phyloP scores from a whole-genome alignment of 2,329 filamentous ascomycete genomes.

The Orbilia ellipsospora region DNA sequence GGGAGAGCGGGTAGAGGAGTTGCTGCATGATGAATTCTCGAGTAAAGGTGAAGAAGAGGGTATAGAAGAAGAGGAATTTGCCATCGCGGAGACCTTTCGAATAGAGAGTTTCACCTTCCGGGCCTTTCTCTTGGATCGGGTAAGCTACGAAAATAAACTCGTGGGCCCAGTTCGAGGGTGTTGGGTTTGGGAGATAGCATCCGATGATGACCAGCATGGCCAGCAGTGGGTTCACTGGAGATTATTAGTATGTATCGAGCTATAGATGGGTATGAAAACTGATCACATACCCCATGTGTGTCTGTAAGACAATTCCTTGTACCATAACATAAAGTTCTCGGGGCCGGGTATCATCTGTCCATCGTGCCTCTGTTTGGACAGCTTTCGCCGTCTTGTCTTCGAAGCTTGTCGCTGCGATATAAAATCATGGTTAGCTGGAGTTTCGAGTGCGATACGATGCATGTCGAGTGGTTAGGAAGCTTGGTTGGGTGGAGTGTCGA shows the following conservation, averaged over 20 bases:
- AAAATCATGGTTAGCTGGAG: conserved; percentile 24
- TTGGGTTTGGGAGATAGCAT: conserved; percentile 80
- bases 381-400: conserved; percentile 56
- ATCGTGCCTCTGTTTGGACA: conserved; percentile 56
- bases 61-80: conserved; percentile 89
- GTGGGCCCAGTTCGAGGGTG: conserved; percentile 79
- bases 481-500: conserved; percentile 3
- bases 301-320: conserved; percentile 60
- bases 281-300: conserved; percentile 59
- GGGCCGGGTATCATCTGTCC: conserved; percentile 49
- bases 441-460: conserved; percentile 26
- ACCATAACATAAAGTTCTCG: conserved; percentile 57
- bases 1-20: conserved; percentile 79
- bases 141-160: conserved; percentile 92
- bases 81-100: conserved; percentile 89
- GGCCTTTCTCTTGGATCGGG: conserved; percentile 68
- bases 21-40: conserved; percentile 97
- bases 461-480: conserved; percentile 18
- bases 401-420: conserved; percentile 57
- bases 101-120: conserved; percentile 66
- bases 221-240: conserved; percentile 72
- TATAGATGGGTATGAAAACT: conserved; percentile 6
- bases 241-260: neutral
- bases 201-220: conserved; percentile 73
- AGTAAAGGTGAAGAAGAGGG: conserved; percentile 87